Conservation (phyloP, 768 basidiomycete genomes). For the Tricholomella constricta region DNA sequence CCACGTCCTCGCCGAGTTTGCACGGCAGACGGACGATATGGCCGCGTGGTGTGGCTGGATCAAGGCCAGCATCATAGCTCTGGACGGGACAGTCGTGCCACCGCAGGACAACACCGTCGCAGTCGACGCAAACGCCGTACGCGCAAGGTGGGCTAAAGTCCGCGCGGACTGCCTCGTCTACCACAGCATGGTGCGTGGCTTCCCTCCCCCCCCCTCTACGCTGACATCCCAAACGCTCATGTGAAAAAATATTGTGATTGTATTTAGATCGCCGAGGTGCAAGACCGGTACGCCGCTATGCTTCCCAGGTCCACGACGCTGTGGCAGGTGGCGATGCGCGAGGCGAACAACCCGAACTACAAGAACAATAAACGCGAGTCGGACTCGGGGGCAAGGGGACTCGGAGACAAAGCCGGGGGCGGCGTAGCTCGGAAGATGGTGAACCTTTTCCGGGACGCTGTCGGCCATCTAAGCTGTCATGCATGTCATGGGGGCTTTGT, state of each 20-base stretch:
- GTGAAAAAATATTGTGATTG: neutral
- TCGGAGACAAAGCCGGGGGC: neutral
- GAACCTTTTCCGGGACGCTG: slow-evolving; percentile 12
- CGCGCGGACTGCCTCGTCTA: slow-evolving; percentile 15
- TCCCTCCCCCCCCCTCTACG: neutral
- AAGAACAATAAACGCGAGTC: neutral
- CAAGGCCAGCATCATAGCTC: slow-evolving; percentile 15
- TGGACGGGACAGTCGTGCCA: slow-evolving; percentile 12
- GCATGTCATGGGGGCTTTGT: neutral
- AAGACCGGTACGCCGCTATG: slow-evolving; percentile 10
- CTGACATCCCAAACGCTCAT: neutral
- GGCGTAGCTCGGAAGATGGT: slow-evolving; percentile 6
- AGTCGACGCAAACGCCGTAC: slow-evolving; percentile 3
- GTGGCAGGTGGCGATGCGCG: slow-evolving; percentile 7
- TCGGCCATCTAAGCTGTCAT: slow-evolving; percentile 16
- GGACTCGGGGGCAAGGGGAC: neutral
- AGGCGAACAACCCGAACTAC: neutral
- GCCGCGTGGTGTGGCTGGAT: slow-evolving; percentile 36
- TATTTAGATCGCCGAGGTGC: slow-evolving; percentile 16
- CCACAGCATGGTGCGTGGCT: slow-evolving; percentile 14
- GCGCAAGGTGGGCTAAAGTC: slow-evolving; percentile 13
- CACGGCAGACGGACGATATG: slow-evolving; percentile 26
- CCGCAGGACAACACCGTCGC: neutral
- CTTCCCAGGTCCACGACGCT: slow-evolving; percentile 8
- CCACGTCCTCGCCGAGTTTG: slow-evolving; percentile 34